Base-by-base conservation (phyloP, 2,329 filamentous ascomycete species). In the Moelleriella libera region DNA sequence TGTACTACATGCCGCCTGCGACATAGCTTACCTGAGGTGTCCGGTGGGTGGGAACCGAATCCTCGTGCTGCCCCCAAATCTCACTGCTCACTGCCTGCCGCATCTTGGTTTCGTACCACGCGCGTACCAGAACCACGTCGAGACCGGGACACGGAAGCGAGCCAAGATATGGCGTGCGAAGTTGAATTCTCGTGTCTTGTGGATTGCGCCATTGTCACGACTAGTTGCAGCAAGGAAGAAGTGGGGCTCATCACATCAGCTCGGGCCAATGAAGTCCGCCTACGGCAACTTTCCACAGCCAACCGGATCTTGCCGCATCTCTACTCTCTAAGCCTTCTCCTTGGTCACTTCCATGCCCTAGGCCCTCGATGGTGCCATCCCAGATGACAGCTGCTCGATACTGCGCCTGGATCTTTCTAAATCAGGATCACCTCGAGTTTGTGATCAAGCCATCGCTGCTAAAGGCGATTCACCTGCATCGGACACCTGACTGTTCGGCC, bases 151-250 rank as follows among this genome's bases (percentile, higher is more conserved):
- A 30, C 46, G 30, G 34, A 43, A 40, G 28, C 30, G 14, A 44
- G 31, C 31, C 40, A 30, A 29, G 28, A 44, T 46, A 48, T 48
- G 47, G 43, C 47, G 47, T 48, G 47, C 47, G 44, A 46, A 37
- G n/a, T 12, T 30, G 44, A 32, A 14, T 30, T 12, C 21, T 45
- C 21, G 21, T 21, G 21, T 37, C 40, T 42, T 39, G 7, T 5
- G 31, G 41, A 48, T 48, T 45, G 44, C 47, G 44, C 47, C 44
- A 48, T 48, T 48, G 28, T 12, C 31, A 30, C 21, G 44, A 44
- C 34, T 40, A 40, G 39, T n/a, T 21, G 11, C 40, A 41, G 14
- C 11, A 41, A 28, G 42, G 42, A 44, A 10, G 2, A 21, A 21
- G n/a, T 8, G 28, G 30, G n/a, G 14, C 42, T 28, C 14, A 7